Evolutionary conservation across 352 stramenopile species (phyloP), one percentile per base, ranked within the genome.

Genomic region (Pythium volutum): DNA sequence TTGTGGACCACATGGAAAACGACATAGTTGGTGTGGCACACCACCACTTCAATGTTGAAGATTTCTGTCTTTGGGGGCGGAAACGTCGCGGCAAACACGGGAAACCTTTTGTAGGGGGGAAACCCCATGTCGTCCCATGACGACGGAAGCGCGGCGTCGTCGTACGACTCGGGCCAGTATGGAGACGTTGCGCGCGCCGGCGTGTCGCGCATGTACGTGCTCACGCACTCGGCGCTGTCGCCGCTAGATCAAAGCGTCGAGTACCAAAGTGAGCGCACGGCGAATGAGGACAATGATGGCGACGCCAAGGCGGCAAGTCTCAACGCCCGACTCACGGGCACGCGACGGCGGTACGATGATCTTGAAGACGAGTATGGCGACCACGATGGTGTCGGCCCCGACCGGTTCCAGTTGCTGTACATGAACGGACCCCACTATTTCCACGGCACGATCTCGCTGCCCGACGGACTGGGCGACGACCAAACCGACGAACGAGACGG

Each of bases 201-300:
- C 3, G 88, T 88, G 55, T 75, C 74, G 42, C 77, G 80, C 48
- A 88, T 87, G 80, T 89, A 89, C 33, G 73, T 85, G 36, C 65
- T 89, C 6, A 67, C 62, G 22, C 50, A 71, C 57, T 76, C 71
- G 47, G 12, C 52, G 2, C 45, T 65, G 49, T 71, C 64, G 4
- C 62, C 69, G 11, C 23, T 71, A 3, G 74, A 82, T 53, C 69
- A 63, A 23, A 59, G 27, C 3, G 11, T 33, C 16, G 71, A 77
- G 51, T 77, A 70, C 23, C 29, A 48, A 7, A 71, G 57, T 29
- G 54, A 61, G 10, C 43, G 43, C 5, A 38, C 27, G 10, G n/a
- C 9, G n/a, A 25, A 38, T 14, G 39, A 65, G 14, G 26, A 46
- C 1, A 27, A 64, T 31, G 58, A 25, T 4, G 46, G 55, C 0